These are phyloP conservation scores for Lachancea dasiensis DNA, from an alignment of 805 yeast genomes.

Conservation along the genomic window DNA sequence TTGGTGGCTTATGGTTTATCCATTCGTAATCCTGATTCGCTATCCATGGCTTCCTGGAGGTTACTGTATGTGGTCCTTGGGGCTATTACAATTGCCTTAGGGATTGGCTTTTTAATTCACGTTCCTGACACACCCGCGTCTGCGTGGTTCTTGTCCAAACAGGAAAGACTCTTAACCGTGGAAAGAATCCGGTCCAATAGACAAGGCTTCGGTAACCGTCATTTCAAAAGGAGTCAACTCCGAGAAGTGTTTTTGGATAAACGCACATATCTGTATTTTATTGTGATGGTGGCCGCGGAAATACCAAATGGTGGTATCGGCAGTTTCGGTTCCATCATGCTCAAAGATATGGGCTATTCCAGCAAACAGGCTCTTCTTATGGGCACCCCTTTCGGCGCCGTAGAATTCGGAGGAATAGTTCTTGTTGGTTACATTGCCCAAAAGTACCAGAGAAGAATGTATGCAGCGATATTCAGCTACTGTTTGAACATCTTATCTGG, in stretches of 20 bases:
- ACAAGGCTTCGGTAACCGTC: slow-evolving; percentile 52
- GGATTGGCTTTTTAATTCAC: slow-evolving; percentile 41
- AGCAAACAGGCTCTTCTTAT: slow-evolving; percentile 34
- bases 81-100: slow-evolving; percentile 46
- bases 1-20: slow-evolving; percentile 38
- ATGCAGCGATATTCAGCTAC: neutral
- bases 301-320: slow-evolving; percentile 53
- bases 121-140: slow-evolving; percentile 51
- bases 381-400: slow-evolving; percentile 38
- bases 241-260: slow-evolving; percentile 45
- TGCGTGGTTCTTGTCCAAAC: slow-evolving; percentile 42
- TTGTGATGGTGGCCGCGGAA: slow-evolving; percentile 36
- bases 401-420: slow-evolving; percentile 30
- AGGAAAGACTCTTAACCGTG: slow-evolving; percentile 43
- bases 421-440: slow-evolving; percentile 29
- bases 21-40: slow-evolving; percentile 36
- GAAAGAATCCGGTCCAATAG: slow-evolving; percentile 50
- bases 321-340: slow-evolving; percentile 41
- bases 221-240: slow-evolving; percentile 50
- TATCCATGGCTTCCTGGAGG: slow-evolving; percentile 51
- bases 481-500: slow-evolving; percentile 4
- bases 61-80: slow-evolving; percentile 56
- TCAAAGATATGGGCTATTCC: slow-evolving; percentile 29
- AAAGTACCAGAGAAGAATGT: slow-evolving; percentile 11
- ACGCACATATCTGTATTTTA: slow-evolving; percentile 43